phyloP scores from a whole-genome alignment of 2,329 filamentous ascomycete genomes.

The Periconia macrospinosa region DNA sequence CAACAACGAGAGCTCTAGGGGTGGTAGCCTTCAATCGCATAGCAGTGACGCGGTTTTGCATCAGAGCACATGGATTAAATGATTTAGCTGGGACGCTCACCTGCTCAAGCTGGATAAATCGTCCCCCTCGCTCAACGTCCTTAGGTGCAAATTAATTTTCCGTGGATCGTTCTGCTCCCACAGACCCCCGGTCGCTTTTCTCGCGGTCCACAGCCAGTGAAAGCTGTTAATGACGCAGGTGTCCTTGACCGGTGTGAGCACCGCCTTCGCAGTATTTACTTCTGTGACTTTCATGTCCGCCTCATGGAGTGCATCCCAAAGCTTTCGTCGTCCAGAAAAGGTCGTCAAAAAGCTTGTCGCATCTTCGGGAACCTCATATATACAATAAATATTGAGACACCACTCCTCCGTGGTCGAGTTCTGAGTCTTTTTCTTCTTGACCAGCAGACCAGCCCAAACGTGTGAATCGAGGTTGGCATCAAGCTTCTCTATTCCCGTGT shows the following conservation, averaged over 20 bases:
- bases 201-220: background rate
- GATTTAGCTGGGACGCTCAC: no score
- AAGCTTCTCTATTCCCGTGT: no score
- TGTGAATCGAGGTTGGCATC: no score
- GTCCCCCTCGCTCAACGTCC: background rate
- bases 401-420: background rate
- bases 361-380: background rate
- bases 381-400: background rate
- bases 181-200: background rate
- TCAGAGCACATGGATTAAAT: no score
- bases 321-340: background rate
- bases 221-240: background rate
- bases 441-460: background rate
- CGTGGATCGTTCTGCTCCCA: background rate
- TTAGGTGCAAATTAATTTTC: background rate
- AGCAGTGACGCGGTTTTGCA: no score
- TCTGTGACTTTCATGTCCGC: background rate
- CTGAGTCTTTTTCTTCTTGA: background rate
- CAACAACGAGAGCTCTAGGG: no score
- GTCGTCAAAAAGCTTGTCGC: background rate
- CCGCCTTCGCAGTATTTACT: background rate
- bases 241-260: background rate
- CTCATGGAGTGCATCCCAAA: background rate
- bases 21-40: no score
- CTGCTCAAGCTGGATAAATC: background rate